Evolutionary conservation across 768 basidiomycete species (phyloP).

Genomic region (Omphalotus guepiniiformis): DNA sequence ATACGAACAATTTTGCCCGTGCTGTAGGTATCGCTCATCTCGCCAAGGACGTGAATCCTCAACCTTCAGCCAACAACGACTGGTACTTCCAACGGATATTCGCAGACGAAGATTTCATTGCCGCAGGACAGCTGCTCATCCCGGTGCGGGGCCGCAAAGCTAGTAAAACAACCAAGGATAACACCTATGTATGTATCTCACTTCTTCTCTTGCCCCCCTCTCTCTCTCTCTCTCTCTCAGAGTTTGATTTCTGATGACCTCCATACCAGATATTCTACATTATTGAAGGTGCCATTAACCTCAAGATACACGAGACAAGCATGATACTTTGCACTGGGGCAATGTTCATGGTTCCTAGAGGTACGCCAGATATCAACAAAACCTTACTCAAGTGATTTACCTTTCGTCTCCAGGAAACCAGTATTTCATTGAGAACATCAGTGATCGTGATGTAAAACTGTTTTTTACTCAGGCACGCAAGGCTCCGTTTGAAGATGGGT

Average conservation of each 20-base stretch:
- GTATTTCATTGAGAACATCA: constrained; percentile 88
- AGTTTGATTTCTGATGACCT: too few relatives aligned
- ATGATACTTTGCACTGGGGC: constrained; percentile 67
- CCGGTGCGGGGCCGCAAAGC: constrained; percentile 80
- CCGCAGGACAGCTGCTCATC: constrained; percentile 82
- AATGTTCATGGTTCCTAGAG: constrained; percentile 68
- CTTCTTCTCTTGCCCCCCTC: background rate
- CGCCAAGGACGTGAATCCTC: constrained; percentile 58
- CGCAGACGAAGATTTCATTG: constrained; percentile 86
- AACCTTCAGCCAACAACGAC: constrained; percentile 51
- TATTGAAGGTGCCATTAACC: constrained; percentile 83
- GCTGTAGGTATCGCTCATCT: constrained; percentile 75
- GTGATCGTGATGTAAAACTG: constrained; percentile 69
- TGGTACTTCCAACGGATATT: constrained; percentile 93
- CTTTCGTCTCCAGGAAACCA: constrained; percentile 61
- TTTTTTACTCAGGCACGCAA: constrained; percentile 91
- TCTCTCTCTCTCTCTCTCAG: background rate
- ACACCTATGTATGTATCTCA: constrained; percentile 72
- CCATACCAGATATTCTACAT: constrained; percentile 61
- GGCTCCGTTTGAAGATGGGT: constrained; percentile 15
- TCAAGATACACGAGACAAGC: constrained; percentile 75
- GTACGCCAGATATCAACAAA: constrained; percentile 28
- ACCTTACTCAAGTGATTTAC: too few relatives aligned
- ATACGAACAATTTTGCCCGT: too few relatives aligned
- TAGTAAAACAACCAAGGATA: constrained; percentile 86